Base-by-base conservation (phyloP, 495 filamentous ascomycete genomes). In the Apiosordaria backusii region DNA sequence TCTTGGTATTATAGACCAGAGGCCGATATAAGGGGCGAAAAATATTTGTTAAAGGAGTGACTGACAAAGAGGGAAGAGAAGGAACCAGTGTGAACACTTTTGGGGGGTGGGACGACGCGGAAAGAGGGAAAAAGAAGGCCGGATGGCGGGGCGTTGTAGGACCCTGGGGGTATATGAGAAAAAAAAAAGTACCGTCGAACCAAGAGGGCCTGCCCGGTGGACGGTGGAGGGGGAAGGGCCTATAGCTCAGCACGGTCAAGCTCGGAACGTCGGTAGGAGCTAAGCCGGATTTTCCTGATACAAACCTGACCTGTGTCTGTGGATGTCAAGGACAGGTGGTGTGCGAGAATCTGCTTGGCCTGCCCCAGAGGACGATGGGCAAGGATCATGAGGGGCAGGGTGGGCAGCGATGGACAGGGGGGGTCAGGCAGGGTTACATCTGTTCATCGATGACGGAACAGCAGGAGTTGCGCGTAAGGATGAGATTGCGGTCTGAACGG, bases 1-100 rank as follows among this genome's bases (percentile, higher is more conserved):
- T 83, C 78, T 79, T 77, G 79, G 78, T 79, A 75, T 80, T 82
- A 80, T 81, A 82, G 76, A 81, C 76, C 76, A 75, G 76, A 78
- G 74, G 74, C 72, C 76, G 76, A 78, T 83, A 82, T 80, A 79
- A 74, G 71, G 63, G 70, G 65, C 16, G 57, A 57, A 57, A 65
- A 66, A 50, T 64, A 63, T 65, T 70, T 70, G 73, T 75, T 68
- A 79, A 78, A 82, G 75, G 80, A 82, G 76, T 65, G 79, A 82
- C 80, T 79, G 74, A 68, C 69, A 70, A 69, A 74, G 72, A 69
- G 70, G 70, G 78, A 71, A 68, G 69, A 27, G 29, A 61, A 35
- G 57, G n/a, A 72, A 72, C 77, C 69, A 72, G 71, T 69, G 74
- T 73, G 73, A 72, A 70, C 52, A 45, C 72, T 73, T 71, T 50